A percentile compares a stretch with the other conserved stretches of the same genome.
Evolutionary conservation across 2,329 filamentous ascomycete genomes (phyloP).

Genomic region (Dactylellina cionopaga): DNA sequence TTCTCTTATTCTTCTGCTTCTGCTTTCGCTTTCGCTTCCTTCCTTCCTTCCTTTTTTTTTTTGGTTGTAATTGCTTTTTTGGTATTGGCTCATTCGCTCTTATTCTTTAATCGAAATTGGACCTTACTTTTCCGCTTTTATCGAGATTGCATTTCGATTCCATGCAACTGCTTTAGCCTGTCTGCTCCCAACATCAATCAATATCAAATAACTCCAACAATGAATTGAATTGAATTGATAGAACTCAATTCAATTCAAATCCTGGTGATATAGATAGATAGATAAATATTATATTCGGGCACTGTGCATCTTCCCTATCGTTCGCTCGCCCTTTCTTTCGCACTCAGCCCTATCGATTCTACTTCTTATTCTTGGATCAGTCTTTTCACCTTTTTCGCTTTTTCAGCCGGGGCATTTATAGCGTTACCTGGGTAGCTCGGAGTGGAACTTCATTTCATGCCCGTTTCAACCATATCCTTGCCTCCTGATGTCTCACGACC

Average conservation of each 20-base stretch:
- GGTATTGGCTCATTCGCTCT: slow-evolving; percentile 9
- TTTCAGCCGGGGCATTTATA: too few relatives aligned
- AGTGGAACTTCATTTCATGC: not conserved
- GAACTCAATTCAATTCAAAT: too few relatives aligned
- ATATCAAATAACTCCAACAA: not conserved
- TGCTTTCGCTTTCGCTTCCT: not conserved
- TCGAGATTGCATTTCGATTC: slow-evolving; percentile 38
- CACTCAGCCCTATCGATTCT: slow-evolving; percentile 5
- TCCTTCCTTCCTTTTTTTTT: not conserved
- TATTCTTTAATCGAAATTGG: slow-evolving; percentile 34
- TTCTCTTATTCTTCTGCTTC: not conserved
- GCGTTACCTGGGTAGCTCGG: not conserved
- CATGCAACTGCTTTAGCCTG: slow-evolving; percentile 20
- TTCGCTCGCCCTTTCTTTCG: not conserved
- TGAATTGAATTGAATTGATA: slow-evolving; percentile 2
- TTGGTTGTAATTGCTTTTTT: slow-evolving; percentile 6
- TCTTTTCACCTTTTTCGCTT: not conserved
- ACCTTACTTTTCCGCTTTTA: slow-evolving; percentile 43
- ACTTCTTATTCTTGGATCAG: not conserved
- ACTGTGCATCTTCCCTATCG: slow-evolving; percentile 3
- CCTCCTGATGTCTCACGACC: slow-evolving; percentile 47
- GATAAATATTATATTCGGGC: too few relatives aligned
- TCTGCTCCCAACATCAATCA: slow-evolving; percentile 3
- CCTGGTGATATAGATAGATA: too few relatives aligned
- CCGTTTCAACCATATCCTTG: slow-evolving; percentile 26